Evolutionary conservation across 2,329 filamentous ascomycete genomes (phyloP), one percentile per base, ranked within the genome.

Genomic region (Myriosclerotinia scirpicola): DNA sequence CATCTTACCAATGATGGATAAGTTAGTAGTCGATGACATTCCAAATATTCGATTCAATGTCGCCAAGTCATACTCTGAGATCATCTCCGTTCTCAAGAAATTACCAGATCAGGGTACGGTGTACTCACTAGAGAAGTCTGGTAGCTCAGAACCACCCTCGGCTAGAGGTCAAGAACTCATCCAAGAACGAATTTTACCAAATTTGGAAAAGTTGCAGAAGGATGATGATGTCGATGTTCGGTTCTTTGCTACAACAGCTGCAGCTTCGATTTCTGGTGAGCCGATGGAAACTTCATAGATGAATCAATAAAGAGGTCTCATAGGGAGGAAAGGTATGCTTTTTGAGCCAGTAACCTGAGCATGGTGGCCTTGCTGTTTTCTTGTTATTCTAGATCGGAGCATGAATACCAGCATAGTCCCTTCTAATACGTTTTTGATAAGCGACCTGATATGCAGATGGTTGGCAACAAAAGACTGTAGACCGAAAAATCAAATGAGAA

Each of bases 11-110:
- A 98, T 99, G 84, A 87, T 99, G 77, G 92, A 97, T 79, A 92
- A 94, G 81, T 90, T 99, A 65, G 92, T 96, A 63, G 86, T 87
- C 55, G 95, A 99, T 77, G 93, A 96, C 54, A 99, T 99, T 70
- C 95, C 95, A 72, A 99, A 99, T 81, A 99, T 99, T 77, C 92
- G 95, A 62, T 99, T 99, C 86, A 99, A 99, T 79, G 95, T 99
- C 58, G 95, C 95, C 73, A 99, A 99, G 83, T 98, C 95, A 56
- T 99, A 98, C 77, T 87, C 88, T 30, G 89, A 95, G 62, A 83
- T 99, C 67, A 93, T 98, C 75, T 89, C 91, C 73, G 93, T 93
- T n/a, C 85, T 99, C 75, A 93, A 94, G 80, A 90, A 92, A 73
- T 84, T 99, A 66, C 94, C 95, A 3, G 91, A 93, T 65, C 85